These are phyloP conservation scores for Aspergillus sp. DNA, from an alignment of 2,329 filamentous ascomycete genomes.

Conservation along the genomic window DNA sequence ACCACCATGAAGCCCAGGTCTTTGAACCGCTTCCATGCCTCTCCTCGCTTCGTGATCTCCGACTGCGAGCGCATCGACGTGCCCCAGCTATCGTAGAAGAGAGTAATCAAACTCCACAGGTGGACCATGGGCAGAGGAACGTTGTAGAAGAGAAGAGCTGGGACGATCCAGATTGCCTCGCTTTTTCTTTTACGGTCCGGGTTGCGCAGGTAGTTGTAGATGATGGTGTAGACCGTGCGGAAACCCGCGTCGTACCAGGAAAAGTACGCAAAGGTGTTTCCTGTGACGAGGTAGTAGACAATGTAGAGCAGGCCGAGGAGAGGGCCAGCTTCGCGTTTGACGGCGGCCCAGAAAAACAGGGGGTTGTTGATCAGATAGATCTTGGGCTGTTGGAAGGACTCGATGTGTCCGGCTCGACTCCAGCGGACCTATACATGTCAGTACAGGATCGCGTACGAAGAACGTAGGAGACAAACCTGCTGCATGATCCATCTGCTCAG, in stretches of 20 bases:
- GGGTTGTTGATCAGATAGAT: conserved; percentile 35
- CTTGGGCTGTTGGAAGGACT: conserved; percentile 34
- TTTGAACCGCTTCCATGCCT: conserved; percentile 24
- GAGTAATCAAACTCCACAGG: conserved; percentile 34
- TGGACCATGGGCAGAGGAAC: conserved; percentile 35
- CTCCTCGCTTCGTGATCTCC: conserved; percentile 24
- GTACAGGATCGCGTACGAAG: not conserved
- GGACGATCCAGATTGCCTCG: conserved; percentile 22
- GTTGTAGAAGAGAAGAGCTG: conserved; percentile 33
- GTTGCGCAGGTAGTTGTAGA: conserved; percentile 31
- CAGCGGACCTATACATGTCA: conserved; percentile 25
- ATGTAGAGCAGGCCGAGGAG: conserved; percentile 27
- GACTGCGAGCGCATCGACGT: conserved; percentile 33
- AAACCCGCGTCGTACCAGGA: conserved; percentile 26
- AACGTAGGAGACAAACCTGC: conserved; percentile 16
- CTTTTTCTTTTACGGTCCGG: conserved; percentile 20
- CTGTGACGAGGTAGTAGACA: conserved; percentile 31
- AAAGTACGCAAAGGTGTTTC: conserved; percentile 26
- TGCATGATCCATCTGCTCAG: conserved; percentile 36
- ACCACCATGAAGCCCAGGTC: conserved; percentile 31
- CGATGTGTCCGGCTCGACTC: conserved; percentile 37
- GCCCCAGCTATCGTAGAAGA: conserved; percentile 35
- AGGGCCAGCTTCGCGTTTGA: conserved; percentile 30
- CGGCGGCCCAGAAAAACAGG: conserved; percentile 33
- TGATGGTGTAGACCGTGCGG: conserved; percentile 26